A percentile compares a stretch with the other conserved stretches of the same genome.
phyloP scores from a whole-genome alignment of 2,329 filamentous ascomycete genomes.

The Penicillium paneum region DNA sequence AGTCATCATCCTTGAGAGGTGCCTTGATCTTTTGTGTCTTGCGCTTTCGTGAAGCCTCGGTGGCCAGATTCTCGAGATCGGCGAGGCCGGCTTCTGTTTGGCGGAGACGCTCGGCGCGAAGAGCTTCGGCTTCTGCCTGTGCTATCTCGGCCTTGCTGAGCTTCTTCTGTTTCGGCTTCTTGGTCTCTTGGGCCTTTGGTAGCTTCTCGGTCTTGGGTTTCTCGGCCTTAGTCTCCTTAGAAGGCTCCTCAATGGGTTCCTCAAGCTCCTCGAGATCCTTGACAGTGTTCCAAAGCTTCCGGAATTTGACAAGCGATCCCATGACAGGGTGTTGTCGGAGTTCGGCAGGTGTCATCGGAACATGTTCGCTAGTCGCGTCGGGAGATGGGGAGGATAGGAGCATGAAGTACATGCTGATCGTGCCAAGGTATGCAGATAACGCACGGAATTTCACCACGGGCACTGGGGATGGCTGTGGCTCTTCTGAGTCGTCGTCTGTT shows the following conservation, averaged over 20 bases:
- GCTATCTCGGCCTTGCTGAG: slow-evolving; percentile 51
- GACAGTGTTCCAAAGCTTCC: slow-evolving; percentile 74
- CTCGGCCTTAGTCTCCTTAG: slow-evolving; percentile 11
- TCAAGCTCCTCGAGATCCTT: slow-evolving; percentile 58
- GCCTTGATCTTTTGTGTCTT: slow-evolving; percentile 36
- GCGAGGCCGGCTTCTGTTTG: slow-evolving; percentile 68
- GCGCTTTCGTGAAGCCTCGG: slow-evolving; percentile 48
- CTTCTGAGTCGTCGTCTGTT: slow-evolving; percentile 28
- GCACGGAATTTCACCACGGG: slow-evolving; percentile 72
- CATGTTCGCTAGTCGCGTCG: slow-evolving; percentile 52
- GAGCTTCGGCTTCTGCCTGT: slow-evolving; percentile 53
- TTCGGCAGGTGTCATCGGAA: slow-evolving; percentile 70
- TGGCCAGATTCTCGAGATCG: slow-evolving; percentile 62
- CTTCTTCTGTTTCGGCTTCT: slow-evolving; percentile 44
- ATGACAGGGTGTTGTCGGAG: slow-evolving; percentile 89
- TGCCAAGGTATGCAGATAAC: slow-evolving; percentile 78
- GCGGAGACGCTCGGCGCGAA: slow-evolving; percentile 52
- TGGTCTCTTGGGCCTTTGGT: slow-evolving; percentile 38
- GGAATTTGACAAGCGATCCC: slow-evolving; percentile 74
- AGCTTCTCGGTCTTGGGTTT: slow-evolving; percentile 18
- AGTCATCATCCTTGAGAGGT: slow-evolving; percentile 52
- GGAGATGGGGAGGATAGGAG: slow-evolving; percentile 78
- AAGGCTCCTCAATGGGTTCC: slow-evolving; percentile 24
- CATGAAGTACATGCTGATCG: slow-evolving; percentile 90
- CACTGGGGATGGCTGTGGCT: slow-evolving; percentile 49